Evolutionary conservation across 129 eudicot species (phyloP), one percentile per base, ranked within the genome.

Genomic region (Scalesia atractyloides): DNA sequence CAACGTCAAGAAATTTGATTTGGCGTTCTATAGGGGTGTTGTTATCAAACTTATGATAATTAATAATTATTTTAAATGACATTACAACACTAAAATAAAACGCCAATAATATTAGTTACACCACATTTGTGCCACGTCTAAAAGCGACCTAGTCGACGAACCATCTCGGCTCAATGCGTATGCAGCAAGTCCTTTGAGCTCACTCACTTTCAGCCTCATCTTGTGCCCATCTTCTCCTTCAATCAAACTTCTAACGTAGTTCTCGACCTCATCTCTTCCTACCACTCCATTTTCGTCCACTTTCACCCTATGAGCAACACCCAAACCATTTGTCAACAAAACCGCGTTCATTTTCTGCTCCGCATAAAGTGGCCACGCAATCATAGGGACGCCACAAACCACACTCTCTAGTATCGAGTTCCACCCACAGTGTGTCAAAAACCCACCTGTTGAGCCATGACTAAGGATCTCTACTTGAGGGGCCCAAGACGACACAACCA

Each of bases 401-500:
- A 84, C 47, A 17, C 87, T 72, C 50, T 84, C 84, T 0, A 76
- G 56, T 14, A 68, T 76, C 33, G 87, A 80, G 67, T 84, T 84
- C 84, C 87, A 84, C 0, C 87, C 84, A n/a, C 84, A 71, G 14
- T 84, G 87, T 0, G 82, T 79, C 33, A 84, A 14, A 16, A 84
- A 84, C 54, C 87, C 82, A 8, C 87, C 80, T 0, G 74, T 80
- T 0, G 84, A 80, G 14, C 12, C 64, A 67, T 80, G 82, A 5
- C 61, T 39, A n/a, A 80, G 33, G 13, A 84, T 64, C 82, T 84
- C 82, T 8, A 68, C 63, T 20, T 76, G 84, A 12, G 87, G 87
- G 47, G 84, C 82, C 87, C 84, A 84, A 0, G 39, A 22, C 2
- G 84, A 64, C 73, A 84, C 74, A 53, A 80, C 79, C 5, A 84